Base-by-base conservation (phyloP, 2,329 filamentous ascomycete genomes). In the Fusarium nodosum region DNA sequence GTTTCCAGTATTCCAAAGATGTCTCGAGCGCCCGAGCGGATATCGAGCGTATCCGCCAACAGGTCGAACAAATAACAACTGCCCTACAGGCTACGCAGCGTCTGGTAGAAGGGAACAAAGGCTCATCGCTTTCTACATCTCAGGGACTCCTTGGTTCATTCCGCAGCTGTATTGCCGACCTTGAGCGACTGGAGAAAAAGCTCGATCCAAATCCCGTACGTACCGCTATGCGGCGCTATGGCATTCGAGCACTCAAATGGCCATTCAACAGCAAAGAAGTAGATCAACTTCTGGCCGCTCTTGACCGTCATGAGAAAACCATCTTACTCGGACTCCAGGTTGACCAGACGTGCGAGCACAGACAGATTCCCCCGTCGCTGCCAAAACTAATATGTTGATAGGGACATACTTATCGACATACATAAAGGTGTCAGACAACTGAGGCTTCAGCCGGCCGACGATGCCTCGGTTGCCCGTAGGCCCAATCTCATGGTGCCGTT, bases 401-500 rank as follows among this genome's bases (percentile, higher is more conserved):
- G 52, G 24, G 15, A 15, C 10, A 15, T 56, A 46, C 31, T 56
- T 7, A 11, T 56, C 7, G 52, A 56, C 10, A 56, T 56, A 30
- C 31, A 46, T 8, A 15, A 56, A 8, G n/a, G 24, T 3, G 33
- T 56, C 10, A 38, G 38, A 38, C 41, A 28, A 12, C 31, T 56
- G 6, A 7, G 16, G 11, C 52, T 56, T 3, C 22, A 36, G 7
- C 18, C 10, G 11, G 31, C 33, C 4, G 18, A 24, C 1, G 18
- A 56, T 16, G 13, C 13, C 7, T 47, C 31, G 22, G 18, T 12
- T 12, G n/a, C 18, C 5, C 6, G 15, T 5, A 36, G 30, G 36
- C 62, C 36, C 5, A 60, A 46, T 50, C 26, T 51, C 10, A 54
- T 28, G 42, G 52, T 74, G 24, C 75, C 78, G 24, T 79, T 78